Conservation (phyloP, 306 rosid species). For the Pueraria montana region DNA sequence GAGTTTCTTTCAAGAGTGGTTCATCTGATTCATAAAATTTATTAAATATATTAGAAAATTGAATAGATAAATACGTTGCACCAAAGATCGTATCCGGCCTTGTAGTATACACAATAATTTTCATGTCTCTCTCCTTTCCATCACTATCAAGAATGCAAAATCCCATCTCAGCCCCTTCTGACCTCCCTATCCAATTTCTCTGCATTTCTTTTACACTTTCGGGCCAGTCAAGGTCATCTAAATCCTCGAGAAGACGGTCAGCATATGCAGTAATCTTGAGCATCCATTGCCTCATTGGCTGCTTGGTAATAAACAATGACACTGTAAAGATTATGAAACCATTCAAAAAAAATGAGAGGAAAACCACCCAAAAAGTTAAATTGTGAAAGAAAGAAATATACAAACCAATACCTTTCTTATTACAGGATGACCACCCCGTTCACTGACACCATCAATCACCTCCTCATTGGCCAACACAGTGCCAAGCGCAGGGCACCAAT, state of each 20-base stretch:
- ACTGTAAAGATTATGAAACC: slow-evolving; percentile 83
- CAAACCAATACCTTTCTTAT: slow-evolving; percentile 74
- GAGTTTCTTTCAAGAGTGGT: slow-evolving; percentile 35
- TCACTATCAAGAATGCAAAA: slow-evolving; percentile 74
- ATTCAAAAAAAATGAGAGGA: slow-evolving; percentile 65
- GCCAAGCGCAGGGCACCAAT: slow-evolving; percentile 99
- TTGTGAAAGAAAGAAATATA: slow-evolving; percentile 33
- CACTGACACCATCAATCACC: slow-evolving; percentile 96
- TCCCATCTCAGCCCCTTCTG: slow-evolving; percentile 96
- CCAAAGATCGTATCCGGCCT: slow-evolving; percentile 98
- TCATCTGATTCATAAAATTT: slow-evolving; percentile 41
- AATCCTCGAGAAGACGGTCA: slow-evolving; percentile 96
- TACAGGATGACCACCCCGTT: slow-evolving; percentile 97
- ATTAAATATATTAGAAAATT: slow-evolving; percentile 42
- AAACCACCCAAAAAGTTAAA: slow-evolving; percentile 28
- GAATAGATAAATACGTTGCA: slow-evolving; percentile 83
- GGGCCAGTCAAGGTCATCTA: slow-evolving; percentile 96
- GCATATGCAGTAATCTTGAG: slow-evolving; percentile 99
- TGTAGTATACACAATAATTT: slow-evolving; percentile 84
- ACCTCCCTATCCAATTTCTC: slow-evolving; percentile 98
- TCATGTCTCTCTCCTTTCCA: slow-evolving; percentile 74
- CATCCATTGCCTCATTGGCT: slow-evolving; percentile 99
- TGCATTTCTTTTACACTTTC: slow-evolving; percentile 98
- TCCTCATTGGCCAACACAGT: slow-evolving; percentile 99
- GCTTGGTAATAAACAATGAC: slow-evolving; percentile 93